A percentile compares a stretch with the other conserved stretches of the same genome.
These are phyloP conservation scores for Aspergillus sparsus DNA, from an alignment of 495 filamentous ascomycete genomes.

Conservation along the genomic window DNA sequence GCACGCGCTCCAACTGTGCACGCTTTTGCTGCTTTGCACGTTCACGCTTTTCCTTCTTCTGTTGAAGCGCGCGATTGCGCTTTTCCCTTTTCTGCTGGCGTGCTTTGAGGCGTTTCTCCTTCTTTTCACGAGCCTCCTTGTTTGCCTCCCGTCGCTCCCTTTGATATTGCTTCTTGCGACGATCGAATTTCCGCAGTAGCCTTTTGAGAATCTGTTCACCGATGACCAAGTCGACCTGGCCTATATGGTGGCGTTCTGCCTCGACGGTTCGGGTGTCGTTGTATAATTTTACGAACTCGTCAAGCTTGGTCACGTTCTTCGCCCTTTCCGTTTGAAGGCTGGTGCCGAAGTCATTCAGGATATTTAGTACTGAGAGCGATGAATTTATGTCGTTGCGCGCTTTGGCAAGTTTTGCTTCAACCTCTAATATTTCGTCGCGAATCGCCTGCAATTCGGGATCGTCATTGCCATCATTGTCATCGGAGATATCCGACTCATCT, in stretches of 20 bases:
- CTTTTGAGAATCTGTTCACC: constrained; percentile 16
- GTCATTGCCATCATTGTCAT: constrained; percentile 20
- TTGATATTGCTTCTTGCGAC: constrained; percentile 34
- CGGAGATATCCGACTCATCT: constrained; percentile 24
- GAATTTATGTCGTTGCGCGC: constrained; percentile 21
- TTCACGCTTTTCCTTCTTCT: constrained; percentile 10
- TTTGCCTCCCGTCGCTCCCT: constrained; percentile 25
- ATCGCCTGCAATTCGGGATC: constrained; percentile 20
- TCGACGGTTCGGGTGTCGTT: constrained; percentile 9
- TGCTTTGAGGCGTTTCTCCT: constrained; percentile 13
- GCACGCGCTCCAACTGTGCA: constrained; percentile 37
- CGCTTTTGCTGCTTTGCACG: constrained; percentile 30
- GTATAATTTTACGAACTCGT: constrained; percentile 28
- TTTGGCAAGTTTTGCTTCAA: constrained; percentile 21
- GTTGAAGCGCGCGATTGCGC: constrained; percentile 17
- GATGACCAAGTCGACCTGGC: constrained; percentile 13
- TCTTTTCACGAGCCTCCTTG: constrained; percentile 29
- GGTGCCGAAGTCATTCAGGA: constrained; percentile 28
- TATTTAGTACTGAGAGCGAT: constrained; percentile 17
- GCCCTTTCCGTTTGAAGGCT: constrained; percentile 6
- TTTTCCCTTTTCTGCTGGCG: constrained; percentile 35
- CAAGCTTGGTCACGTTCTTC: constrained; percentile 20
- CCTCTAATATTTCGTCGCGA: constrained; percentile 12
- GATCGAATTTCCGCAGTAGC: constrained; percentile 17
- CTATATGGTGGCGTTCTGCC: constrained; percentile 11